phyloP scores from a whole-genome alignment of 768 basidiomycete genomes.

The Rhizopogon roseolus region DNA sequence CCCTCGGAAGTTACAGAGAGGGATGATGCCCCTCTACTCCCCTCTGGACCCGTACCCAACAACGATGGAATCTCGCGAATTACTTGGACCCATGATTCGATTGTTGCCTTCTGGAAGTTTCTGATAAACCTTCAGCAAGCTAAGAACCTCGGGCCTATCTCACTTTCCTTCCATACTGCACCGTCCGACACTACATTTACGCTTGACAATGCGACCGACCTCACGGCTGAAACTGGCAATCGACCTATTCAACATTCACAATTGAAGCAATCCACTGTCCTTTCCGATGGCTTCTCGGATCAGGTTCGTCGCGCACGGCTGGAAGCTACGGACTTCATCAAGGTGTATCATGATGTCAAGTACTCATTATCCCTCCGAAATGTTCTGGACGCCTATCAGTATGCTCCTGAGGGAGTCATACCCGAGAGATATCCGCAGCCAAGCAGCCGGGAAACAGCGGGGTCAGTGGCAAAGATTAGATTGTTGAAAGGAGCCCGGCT shows the following conservation, averaged over 20 bases:
- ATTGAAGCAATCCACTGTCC: constrained; percentile 6
- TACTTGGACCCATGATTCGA: constrained; percentile 40
- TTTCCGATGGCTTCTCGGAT: constrained; percentile 7
- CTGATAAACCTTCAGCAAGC: constrained; percentile 35
- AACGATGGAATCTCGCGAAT: constrained; percentile 24
- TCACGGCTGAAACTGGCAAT: constrained; percentile 16
- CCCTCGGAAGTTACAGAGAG: constrained; percentile 11
- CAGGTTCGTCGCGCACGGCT: constrained; percentile 19
- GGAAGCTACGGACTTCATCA: constrained; percentile 44
- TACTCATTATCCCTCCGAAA: constrained; percentile 45
- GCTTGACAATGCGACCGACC: constrained; percentile 6
- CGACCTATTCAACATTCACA: constrained; percentile 15
- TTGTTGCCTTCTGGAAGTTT: constrained; percentile 47
- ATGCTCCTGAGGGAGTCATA: constrained; percentile 12
- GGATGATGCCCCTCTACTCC: constrained; percentile 13
- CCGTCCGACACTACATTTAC: constrained; percentile 7
- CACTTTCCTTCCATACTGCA: constrained; percentile 43
- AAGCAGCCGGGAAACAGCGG: not conserved
- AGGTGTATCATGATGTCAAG: constrained; percentile 52
- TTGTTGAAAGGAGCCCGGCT: constrained; percentile 45
- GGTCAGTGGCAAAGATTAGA: constrained; percentile 32
- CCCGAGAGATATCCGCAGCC: not conserved
- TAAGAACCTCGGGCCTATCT: constrained; percentile 38
- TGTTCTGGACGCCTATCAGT: constrained; percentile 48
- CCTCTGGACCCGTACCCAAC: constrained; percentile 9